Evolutionary conservation across 1,284 basidiomycete species (phyloP).

Genomic region (Ustilago bromivora): DNA sequence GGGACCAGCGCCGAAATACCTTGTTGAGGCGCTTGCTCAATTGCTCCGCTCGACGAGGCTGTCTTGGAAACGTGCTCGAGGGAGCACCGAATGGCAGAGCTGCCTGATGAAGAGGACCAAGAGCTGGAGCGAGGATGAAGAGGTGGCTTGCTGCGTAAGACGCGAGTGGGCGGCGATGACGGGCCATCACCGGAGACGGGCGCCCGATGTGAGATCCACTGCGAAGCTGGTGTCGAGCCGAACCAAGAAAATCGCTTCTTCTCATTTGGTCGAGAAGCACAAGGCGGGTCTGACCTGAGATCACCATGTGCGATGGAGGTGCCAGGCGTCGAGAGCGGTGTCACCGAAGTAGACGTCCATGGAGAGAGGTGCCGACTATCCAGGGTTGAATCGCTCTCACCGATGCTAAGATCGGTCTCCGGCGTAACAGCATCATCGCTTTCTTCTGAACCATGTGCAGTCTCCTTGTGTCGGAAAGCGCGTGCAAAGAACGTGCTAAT

Average conservation of each 20-base stretch:
- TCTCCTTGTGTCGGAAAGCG: background rate
- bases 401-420: background rate
- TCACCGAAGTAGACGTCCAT: conserved; percentile 15
- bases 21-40: background rate
- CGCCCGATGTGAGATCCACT: conserved; percentile 13
- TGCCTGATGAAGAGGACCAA: conserved; percentile 14
- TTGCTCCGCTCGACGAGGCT: too few relatives aligned
- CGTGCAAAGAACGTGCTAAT: conserved; percentile 7
- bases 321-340: conserved; percentile 22
- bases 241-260: conserved; percentile 36
- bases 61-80: background rate
- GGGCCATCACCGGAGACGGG: conserved; percentile 1
- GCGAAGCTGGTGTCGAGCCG: conserved; percentile 21
- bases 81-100: background rate
- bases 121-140: conserved; percentile 10
- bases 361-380: conserved; percentile 23
- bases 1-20: conserved; percentile 14
- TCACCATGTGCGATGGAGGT: conserved; percentile 23
- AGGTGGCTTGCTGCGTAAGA: background rate
- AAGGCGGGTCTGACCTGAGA: background rate
- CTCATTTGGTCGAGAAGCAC: background rate
- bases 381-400: conserved; percentile 11
- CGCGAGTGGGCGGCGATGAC: conserved; percentile 7
- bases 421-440: background rate
- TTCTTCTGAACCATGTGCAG: background rate